Conservation (phyloP, 1,139 yeast species). For the Saccharomyces hybrid region DNA sequence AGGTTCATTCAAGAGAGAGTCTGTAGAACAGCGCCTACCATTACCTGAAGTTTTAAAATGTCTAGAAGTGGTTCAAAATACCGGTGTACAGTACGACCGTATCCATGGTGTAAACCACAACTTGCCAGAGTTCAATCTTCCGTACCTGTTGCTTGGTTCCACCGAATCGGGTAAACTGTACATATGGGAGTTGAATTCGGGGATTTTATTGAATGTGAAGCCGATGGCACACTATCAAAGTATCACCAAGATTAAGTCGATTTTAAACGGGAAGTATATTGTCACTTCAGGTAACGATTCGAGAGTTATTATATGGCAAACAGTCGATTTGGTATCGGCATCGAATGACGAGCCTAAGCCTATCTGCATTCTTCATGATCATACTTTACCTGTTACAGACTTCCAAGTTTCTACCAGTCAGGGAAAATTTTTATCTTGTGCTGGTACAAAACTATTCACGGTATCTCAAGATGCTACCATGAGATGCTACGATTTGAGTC, state of each 20-base stretch:
- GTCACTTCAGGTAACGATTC: constrained; percentile 79
- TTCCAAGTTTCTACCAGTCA: constrained; percentile 32
- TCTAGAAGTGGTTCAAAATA: constrained; percentile 34
- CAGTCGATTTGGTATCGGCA: constrained; percentile 45
- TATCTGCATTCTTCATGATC: constrained; percentile 53
- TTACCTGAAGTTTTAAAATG: constrained; percentile 72
- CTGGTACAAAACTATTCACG: constrained; percentile 62
- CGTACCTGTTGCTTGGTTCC: constrained; percentile 61
- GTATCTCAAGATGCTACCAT: constrained; percentile 71
- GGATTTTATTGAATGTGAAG: constrained; percentile 60
- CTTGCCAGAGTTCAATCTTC: constrained; percentile 39
- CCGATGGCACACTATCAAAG: constrained; percentile 78
- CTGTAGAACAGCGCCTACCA: constrained; percentile 75
- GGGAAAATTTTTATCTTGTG: constrained; percentile 27
- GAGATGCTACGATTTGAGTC: constrained; percentile 50
- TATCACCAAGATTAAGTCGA: constrained; percentile 51
- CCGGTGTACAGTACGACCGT: neutral
- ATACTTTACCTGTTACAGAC: constrained; percentile 68
- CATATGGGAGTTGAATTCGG: constrained; percentile 82
- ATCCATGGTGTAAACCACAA: constrained; percentile 10
- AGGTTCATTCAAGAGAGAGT: constrained; percentile 47
- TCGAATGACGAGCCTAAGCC: constrained; percentile 36
- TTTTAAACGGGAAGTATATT: constrained; percentile 59
- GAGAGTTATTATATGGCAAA: constrained; percentile 67
- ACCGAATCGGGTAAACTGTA: constrained; percentile 58